phyloP scores from a whole-genome alignment of 2,329 filamentous ascomycete species.

The Xylaria sp. region DNA sequence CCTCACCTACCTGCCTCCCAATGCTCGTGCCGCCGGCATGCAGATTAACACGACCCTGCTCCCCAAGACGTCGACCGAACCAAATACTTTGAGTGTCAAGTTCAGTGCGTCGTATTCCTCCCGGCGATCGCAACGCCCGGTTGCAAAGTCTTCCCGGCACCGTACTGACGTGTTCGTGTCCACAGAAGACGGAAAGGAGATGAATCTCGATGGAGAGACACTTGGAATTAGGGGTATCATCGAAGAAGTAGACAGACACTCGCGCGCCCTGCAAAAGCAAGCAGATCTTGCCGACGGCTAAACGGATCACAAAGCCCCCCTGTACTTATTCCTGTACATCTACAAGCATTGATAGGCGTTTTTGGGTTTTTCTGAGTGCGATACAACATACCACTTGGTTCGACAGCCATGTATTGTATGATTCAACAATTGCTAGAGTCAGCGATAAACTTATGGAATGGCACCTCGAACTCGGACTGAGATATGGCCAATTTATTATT shows the following conservation, averaged over 20 bases:
- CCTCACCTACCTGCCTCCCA: slow-evolving; percentile 81
- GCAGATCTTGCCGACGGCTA: slow-evolving; percentile 69
- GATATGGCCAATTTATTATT: not conserved
- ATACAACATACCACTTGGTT: slow-evolving; percentile 14
- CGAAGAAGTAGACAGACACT: slow-evolving; percentile 90
- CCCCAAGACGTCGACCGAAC: slow-evolving; percentile 69
- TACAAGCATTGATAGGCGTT: slow-evolving; percentile 36
- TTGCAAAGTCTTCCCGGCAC: not conserved
- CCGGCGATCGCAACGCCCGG: not conserved
- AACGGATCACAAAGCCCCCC: slow-evolving; percentile 4
- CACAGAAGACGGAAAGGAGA: slow-evolving; percentile 88
- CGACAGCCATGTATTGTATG: slow-evolving; percentile 1
- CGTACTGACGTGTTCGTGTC: slow-evolving; percentile 2
- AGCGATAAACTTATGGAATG: not conserved
- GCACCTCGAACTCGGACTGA: not conserved
- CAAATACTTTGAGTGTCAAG: slow-evolving; percentile 74
- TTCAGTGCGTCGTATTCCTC: slow-evolving; percentile 71
- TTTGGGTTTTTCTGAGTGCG: slow-evolving; percentile 14
- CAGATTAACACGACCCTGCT: slow-evolving; percentile 79
- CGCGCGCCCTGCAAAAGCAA: slow-evolving; percentile 78
- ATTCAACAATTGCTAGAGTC: not conserved
- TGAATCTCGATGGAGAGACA: slow-evolving; percentile 80
- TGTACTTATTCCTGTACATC: slow-evolving; percentile 24
- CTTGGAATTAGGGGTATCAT: slow-evolving; percentile 85
- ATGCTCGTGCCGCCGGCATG: slow-evolving; percentile 75